Evolutionary conservation across 225 moss, liverwort and hornwort genomes (phyloP).

Genomic region (Marchantia polymorpha): DNA sequence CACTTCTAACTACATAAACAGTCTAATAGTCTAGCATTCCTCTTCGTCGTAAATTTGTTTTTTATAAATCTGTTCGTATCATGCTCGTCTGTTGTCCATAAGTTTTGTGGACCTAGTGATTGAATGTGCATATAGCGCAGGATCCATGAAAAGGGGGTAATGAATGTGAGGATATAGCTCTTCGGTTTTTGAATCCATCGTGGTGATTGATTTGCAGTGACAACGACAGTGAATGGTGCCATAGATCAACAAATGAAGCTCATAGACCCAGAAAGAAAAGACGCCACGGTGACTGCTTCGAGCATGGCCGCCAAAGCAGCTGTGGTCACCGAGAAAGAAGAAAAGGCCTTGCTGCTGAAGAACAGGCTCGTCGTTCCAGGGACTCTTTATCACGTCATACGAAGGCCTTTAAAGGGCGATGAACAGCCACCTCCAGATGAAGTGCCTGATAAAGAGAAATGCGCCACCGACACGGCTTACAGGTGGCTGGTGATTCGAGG

Average conservation of each 20-base stretch:
- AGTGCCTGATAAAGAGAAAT: neutral
- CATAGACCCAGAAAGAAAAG: slow-evolving; percentile 36
- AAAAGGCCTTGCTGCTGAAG: slow-evolving; percentile 32
- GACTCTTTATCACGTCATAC: slow-evolving; percentile 67
- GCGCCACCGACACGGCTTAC: slow-evolving; percentile 2
- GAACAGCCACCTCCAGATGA: slow-evolving; percentile 18
- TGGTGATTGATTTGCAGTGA: slow-evolving; percentile 24
- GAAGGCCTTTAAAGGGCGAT: slow-evolving; percentile 47
- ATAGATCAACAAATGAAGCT: slow-evolving; percentile 44
- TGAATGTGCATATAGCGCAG: no score
- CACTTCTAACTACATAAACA: no score
- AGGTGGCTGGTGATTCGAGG: slow-evolving; percentile 48
- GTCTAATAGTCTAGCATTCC: no score
- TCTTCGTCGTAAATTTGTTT: no score
- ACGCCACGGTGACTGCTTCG: slow-evolving; percentile 58
- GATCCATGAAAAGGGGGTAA: no score
- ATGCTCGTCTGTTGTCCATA: no score
- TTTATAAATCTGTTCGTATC: no score
- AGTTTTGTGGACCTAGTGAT: no score
- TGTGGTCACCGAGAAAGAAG: slow-evolving; percentile 33
- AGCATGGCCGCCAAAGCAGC: slow-evolving; percentile 51
- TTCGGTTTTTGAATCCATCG: neutral
- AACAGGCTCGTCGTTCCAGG: slow-evolving; percentile 70
- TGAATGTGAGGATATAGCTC: neutral
- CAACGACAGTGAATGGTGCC: slow-evolving; percentile 20